Conservation (phyloP, 2,329 filamentous ascomycete genomes). For the Gnomoniopsis sp. region DNA sequence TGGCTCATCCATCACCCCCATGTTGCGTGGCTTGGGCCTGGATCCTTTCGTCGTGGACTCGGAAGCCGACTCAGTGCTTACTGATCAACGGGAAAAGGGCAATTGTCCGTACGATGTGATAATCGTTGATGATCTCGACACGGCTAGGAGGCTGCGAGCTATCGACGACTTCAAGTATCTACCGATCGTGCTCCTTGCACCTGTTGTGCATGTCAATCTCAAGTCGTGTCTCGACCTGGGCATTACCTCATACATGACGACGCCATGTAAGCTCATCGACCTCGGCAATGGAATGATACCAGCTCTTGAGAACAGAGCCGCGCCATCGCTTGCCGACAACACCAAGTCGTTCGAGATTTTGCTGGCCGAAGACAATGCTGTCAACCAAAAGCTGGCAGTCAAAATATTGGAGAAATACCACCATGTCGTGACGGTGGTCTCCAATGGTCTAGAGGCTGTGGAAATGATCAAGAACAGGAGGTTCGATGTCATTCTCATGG, state of each 20-base stretch:
- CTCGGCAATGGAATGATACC: constrained; percentile 95
- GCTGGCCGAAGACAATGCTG: constrained; percentile 92
- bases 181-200: constrained; percentile 87
- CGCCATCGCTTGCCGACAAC: constrained; percentile 87
- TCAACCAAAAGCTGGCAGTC: constrained; percentile 93
- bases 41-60: constrained; percentile 80
- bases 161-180: constrained; percentile 98
- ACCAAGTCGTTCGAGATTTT: constrained; percentile 95
- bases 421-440: constrained; percentile 86
- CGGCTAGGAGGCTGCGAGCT: constrained; percentile 77
- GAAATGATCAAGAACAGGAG: constrained; percentile 88
- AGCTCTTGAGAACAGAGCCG: constrained; percentile 87
- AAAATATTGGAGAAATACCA: constrained; percentile 98
- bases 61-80: constrained; percentile 61
- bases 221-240: constrained; percentile 93
- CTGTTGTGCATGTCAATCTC: constrained; percentile 83
- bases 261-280: constrained; percentile 89
- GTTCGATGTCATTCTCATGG: constrained; percentile 97
- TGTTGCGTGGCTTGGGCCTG: constrained; percentile 76
- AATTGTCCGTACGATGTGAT: constrained; percentile 86
- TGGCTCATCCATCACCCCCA: constrained; percentile 70
- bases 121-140: constrained; percentile 89
- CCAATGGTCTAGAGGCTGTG: constrained; percentile 90
- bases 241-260: constrained; percentile 99
- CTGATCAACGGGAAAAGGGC: constrained; percentile 48